Evolutionary conservation across 306 rosid species (phyloP).

Genomic region (Morella rubra): DNA sequence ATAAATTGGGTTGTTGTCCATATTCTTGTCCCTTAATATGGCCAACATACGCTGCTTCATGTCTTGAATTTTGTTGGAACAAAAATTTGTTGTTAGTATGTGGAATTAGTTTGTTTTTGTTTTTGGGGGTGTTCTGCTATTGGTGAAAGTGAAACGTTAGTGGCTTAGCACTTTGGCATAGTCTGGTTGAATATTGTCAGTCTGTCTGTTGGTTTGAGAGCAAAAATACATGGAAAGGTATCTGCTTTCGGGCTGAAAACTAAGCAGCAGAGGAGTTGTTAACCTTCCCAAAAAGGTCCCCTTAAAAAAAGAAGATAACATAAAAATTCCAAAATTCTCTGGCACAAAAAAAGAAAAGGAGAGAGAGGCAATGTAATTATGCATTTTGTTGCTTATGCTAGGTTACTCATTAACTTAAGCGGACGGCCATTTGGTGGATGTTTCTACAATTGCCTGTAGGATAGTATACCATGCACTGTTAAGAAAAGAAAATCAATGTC

Average conservation of each 20-base stretch:
- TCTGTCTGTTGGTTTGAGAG: neutral
- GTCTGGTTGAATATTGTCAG: neutral
- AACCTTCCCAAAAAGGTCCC: neutral
- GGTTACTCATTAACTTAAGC: conserved; percentile 3
- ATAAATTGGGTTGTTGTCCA: neutral
- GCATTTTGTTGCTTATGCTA: neutral
- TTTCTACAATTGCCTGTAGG: neutral
- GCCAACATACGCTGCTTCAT: neutral
- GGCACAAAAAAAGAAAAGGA: neutral
- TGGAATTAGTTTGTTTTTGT: neutral
- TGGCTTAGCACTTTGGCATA: neutral
- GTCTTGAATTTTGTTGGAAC: neutral
- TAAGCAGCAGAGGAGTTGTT: neutral
- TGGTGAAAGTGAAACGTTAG: neutral
- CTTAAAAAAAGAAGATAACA: neutral
- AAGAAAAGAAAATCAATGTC: neutral
- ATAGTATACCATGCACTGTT: neutral
- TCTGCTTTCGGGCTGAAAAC: neutral
- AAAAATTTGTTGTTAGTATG: neutral
- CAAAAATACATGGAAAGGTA: neutral
- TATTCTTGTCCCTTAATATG: neutral
- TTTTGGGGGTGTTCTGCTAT: neutral
- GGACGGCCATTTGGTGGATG: neutral
- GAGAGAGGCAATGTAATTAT: neutral
- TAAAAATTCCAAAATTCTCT: neutral